Base-by-base conservation (phyloP, 2,329 filamentous ascomycete genomes). In the Lizonia empirigonia region DNA sequence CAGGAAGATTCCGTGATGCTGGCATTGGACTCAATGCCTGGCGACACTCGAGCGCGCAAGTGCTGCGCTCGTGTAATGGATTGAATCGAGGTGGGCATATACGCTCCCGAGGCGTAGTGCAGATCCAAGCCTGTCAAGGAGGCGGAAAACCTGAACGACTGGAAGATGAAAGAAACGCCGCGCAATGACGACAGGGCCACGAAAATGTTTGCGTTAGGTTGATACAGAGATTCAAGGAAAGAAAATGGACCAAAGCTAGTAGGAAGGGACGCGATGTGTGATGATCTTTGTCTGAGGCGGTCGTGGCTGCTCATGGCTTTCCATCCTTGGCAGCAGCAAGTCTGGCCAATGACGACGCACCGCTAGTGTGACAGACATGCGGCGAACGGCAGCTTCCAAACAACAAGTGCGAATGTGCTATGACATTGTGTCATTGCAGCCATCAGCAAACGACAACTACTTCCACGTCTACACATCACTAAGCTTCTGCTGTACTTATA, bases 251-350 rank as follows among this genome's bases (percentile, higher is more conserved):
- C 47, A 47, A 64, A 59, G 56, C 44, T 38, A 56, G 58, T 53
- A 59, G 57, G 44, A 55, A 49, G 58, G 44, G 53, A 53, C 53
- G 47, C 51, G 59, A 51, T 50, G 62, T 64, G 63, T 67, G 67
- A 62, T 70, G 68, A 68, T 70, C 57, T 70, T 69, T 69, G 67
- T 69, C 63, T 65, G 62, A 61, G 59, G 61, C 44, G 55, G 52
- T 64, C 55, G 60, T 67, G 64, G 64, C 67, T 68, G 67, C 63
- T 68, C 46, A 53, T 62, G 56, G 59, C 35, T 56, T 56, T 57
- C 48, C 22, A 53, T 45, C 63, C 36, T 64, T 69, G 64, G 64
- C 64, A 39, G 44, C 37, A 27, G 54, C 42, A 15, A 41, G 7
- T 37, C 27, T 53, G 33, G 44, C 67, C 66, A 70, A 69, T 69